Evolutionary conservation across 768 basidiomycete species (phyloP), one percentile per base, ranked within the genome.

Genomic region (Tricholomella constricta): DNA sequence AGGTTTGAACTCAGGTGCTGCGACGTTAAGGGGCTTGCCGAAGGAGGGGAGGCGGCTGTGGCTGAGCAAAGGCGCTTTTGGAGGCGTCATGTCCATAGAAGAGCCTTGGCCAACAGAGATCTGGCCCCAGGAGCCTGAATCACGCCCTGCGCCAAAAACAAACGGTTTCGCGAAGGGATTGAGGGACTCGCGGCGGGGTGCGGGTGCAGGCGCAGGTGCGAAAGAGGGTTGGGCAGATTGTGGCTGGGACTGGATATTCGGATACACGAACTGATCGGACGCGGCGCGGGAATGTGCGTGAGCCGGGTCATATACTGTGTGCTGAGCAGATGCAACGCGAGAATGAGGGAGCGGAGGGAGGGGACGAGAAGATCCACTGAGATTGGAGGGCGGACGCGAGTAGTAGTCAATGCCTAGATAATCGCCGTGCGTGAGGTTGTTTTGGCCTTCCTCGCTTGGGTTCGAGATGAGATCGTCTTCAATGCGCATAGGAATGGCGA

Each of bases 141-240:
- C 64, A 40, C 67, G 70, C 35, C 62, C 67, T 29, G 70, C 55
- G 48, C 88, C 89, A 65, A 93, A 93, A 8, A 91, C 85, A 58
- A 94, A 94, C 0, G 91, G 89, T 63, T 89, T 90, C 6, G 91
- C 91, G 45, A 82, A 77, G 0, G 91, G 91, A 65, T 94, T 94
- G 44, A 91, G 77, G 2, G 79, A 69, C 32, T 78, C 75, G 58
- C 48, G 61, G 55, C 42, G 69, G 60, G 40, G 66, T 55, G 42
- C 65, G 59, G 42, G 66, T 54, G 54, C 48, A 29, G 29, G 29
- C 14, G 31, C 31, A 29, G 29, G 29, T 32, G 31, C 31, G 49
- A 52, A 57, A 40, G 51, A 58, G 35, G 43, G 36, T 32, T 60
- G 61, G 15, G 63, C 46, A 60, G 66, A 31, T 54, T 60, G 66